Evolutionary conservation across 2,329 filamentous ascomycete species (phyloP).

Genomic region (Arthroderma sp.): DNA sequence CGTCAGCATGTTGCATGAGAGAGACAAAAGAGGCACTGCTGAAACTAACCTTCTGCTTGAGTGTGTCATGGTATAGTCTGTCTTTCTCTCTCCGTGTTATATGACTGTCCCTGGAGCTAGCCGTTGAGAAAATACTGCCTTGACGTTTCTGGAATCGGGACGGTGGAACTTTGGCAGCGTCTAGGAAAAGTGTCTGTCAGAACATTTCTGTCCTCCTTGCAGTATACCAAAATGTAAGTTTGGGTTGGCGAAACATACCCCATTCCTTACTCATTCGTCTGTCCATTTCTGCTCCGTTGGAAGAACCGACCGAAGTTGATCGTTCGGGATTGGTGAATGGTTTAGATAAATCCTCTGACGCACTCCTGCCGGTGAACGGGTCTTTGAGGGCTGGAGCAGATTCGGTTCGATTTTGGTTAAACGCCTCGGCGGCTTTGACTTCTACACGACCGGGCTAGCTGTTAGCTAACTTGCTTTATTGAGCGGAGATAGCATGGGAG

Average conservation of each 20-base stretch:
- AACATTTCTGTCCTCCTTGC: background rate
- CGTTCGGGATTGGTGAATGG: background rate
- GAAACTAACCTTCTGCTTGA: constrained; percentile 27
- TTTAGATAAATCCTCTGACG: too few species aligned
- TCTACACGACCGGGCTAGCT: too few species aligned
- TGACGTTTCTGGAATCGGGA: constrained; percentile 57
- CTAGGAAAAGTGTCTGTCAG: constrained; percentile 18
- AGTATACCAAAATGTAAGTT: background rate
- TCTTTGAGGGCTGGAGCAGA: too few species aligned
- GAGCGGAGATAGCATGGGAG: too few species aligned
- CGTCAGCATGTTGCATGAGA: too few species aligned
- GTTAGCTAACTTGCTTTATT: too few species aligned
- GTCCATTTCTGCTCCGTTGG: constrained; percentile 9
- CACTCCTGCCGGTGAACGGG: too few species aligned
- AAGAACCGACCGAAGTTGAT: constrained; percentile 6
- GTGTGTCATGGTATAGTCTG: constrained; percentile 45
- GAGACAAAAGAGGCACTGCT: too few species aligned
- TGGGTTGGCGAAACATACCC: constrained; percentile 12
- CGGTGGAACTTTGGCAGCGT: constrained; percentile 54
- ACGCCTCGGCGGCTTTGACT: too few species aligned
- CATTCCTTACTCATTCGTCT: constrained; percentile 25
- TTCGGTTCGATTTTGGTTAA: too few species aligned
- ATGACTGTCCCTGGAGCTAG: constrained; percentile 51
- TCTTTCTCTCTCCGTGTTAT: constrained; percentile 46
- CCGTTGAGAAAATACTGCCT: constrained; percentile 56